phyloP scores from a whole-genome alignment of 2,329 filamentous ascomycete species.

The Aspergillus japonicus region DNA sequence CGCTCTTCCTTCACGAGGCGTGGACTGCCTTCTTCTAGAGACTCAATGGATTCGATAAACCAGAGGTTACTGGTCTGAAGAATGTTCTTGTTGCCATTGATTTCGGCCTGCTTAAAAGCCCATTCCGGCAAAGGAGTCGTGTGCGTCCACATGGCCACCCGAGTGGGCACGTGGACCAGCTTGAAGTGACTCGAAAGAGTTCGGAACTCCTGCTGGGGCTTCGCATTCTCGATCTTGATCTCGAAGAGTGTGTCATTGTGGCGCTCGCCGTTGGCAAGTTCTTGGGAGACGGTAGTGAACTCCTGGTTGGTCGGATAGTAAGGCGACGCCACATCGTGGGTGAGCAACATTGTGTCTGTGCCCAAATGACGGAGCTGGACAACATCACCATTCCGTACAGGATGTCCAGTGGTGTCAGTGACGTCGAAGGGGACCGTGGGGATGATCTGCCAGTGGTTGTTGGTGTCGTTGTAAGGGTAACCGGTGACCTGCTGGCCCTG shows the following conservation, averaged over 20 bases:
- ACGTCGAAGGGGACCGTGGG: conserved; percentile 59
- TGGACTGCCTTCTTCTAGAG: conserved; percentile 66
- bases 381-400: conserved; percentile 78
- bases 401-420: conserved; percentile 58
- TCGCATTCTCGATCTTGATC: conserved; percentile 83
- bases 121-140: conserved; percentile 93
- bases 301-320: conserved; percentile 98
- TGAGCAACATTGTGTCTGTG: conserved; percentile 82
- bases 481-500: conserved; percentile 98
- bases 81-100: conserved; percentile 98
- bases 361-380: conserved; percentile 82
- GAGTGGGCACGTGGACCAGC: conserved; percentile 87
- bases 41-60: conserved; percentile 89
- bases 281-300: conserved; percentile 77
- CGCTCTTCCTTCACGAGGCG: conserved; percentile 74
- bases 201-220: conserved; percentile 79
- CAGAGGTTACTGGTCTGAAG: conserved; percentile 88
- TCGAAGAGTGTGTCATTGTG: conserved; percentile 92
- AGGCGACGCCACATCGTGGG: conserved; percentile 95
- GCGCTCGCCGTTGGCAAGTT: conserved; percentile 70
- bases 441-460: conserved; percentile 96
- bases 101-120: conserved; percentile 96
- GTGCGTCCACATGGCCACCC: conserved; percentile 99
- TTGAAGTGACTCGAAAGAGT: conserved; percentile 93
- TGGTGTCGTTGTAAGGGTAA: conserved; percentile 97